Conservation (phyloP, 305 asterid genomes). For the Rubia balearica region DNA sequence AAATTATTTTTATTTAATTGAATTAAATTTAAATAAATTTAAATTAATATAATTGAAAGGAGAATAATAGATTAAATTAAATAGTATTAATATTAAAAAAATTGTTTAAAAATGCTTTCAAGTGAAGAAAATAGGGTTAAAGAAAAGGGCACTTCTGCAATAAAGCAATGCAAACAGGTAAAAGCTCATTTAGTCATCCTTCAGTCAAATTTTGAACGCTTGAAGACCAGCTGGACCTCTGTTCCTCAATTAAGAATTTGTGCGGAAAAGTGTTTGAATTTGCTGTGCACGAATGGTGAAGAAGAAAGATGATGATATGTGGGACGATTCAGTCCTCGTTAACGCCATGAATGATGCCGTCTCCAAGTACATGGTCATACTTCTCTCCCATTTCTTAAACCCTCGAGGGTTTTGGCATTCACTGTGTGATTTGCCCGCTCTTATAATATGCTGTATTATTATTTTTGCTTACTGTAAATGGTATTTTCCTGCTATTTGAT, state of each 20-base stretch:
- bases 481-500: background rate
- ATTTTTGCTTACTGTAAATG: background rate
- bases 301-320: slow-evolving; percentile 39
- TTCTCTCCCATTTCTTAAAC: slow-evolving; percentile 5
- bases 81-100: too few relatives aligned
- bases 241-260: background rate
- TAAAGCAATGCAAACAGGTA: too few relatives aligned
- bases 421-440: background rate
- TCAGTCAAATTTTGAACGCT: too few relatives aligned
- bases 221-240: background rate
- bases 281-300: slow-evolving; percentile 5
- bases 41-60: too few relatives aligned
- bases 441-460: background rate
- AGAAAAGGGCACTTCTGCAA: too few relatives aligned
- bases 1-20: too few relatives aligned
- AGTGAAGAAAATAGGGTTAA: too few relatives aligned
- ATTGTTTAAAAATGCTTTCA: too few relatives aligned
- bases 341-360: slow-evolving; percentile 56
- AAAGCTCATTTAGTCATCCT: too few relatives aligned
- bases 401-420: slow-evolving; percentile 1
- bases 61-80: too few relatives aligned
- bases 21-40: too few relatives aligned
- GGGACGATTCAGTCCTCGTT: slow-evolving; percentile 75
- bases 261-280: background rate
- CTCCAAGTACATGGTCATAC: slow-evolving; percentile 50